Evolutionary conservation across 2,329 filamentous ascomycete species (phyloP), one percentile per base, ranked within the genome.

Genomic region (Aspergillus cejpii): DNA sequence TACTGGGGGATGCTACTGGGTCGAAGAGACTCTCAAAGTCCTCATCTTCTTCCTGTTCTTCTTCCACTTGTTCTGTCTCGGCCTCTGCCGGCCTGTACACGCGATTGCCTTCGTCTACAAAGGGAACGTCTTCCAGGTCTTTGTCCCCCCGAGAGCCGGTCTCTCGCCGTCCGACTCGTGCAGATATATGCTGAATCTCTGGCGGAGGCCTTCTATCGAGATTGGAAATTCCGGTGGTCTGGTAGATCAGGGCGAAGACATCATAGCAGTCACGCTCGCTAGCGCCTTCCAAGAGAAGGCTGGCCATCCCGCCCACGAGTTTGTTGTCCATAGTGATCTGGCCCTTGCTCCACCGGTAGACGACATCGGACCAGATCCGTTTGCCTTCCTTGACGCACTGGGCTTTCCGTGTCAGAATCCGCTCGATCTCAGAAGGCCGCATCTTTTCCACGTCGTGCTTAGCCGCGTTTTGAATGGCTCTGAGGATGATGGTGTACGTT

Each of bases 401-500:
- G 4, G 53, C 48, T 41, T 59, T 65, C 20, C 54, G 58, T 10
- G 54, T 51, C 15, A 56, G 40, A 14, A 65, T 59, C 19, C 47
- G 37, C 2, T 65, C 54, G 14, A 56, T 45, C 15, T 63, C 43
- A 8, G 67, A 60, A 1, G 53, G 36, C 63, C 62, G 45, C 39
- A 64, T 52, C 15, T 64, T 52, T 6, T 53, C 43, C 49, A 59
- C 50, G 6, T 65, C 59, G 4, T 52, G 44, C 15, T 67, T 60
- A 8, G 69, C 64, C 28, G 73, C 63, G 34, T 72, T 65, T 38
- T 80, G 78, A 39, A 97, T 76, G 2, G 84, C 86, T 57, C 89
- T 85, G 41, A 98, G 64, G 49, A 98, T 85, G 37, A 81, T 89
- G 1, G 85, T 86, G 61, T 88, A 98, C 0, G 91, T 96, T 43